These are phyloP conservation scores for Calonectria multiphialidica DNA, from an alignment of 2,329 filamentous ascomycete genomes.

Conservation along the genomic window DNA sequence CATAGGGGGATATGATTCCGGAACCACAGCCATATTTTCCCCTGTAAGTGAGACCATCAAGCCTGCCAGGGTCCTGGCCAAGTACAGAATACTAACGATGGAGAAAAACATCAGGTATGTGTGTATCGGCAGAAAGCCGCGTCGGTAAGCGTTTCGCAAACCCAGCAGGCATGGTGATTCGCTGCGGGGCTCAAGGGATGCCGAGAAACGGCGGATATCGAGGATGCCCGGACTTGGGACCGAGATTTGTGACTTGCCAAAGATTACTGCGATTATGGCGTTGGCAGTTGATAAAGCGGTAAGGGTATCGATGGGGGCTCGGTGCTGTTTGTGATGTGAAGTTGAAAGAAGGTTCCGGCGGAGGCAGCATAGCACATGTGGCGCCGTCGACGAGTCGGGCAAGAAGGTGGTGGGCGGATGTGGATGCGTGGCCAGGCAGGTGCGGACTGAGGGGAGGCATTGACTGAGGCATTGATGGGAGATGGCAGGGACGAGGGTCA, in stretches of 20 bases:
- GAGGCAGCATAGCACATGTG: conserved; percentile 29
- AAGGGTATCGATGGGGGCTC: neutral
- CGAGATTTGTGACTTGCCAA: neutral
- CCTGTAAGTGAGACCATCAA: conserved; percentile 58
- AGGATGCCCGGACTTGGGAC: neutral
- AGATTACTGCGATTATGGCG: neutral
- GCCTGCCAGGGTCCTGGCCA: neutral
- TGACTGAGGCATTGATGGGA: neutral
- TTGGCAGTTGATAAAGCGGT: neutral
- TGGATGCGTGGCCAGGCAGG: conserved; percentile 20
- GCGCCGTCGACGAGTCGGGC: conserved; percentile 36
- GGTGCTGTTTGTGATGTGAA: neutral
- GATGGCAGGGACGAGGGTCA: conserved; percentile 14
- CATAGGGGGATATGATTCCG: neutral
- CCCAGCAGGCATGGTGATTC: neutral
- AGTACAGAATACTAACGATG: conserved; percentile 18
- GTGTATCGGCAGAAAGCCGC: conserved; percentile 71
- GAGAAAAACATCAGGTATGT: conserved; percentile 62
- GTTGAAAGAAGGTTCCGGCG: conserved; percentile 42
- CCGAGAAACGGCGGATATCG: neutral
- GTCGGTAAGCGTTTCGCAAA: conserved; percentile 28
- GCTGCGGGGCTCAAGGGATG: conserved; percentile 5
- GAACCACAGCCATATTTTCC: conserved; percentile 69
- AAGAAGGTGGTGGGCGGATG: conserved; percentile 29
- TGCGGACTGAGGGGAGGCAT: conserved; percentile 2